phyloP scores from a whole-genome alignment of 2,329 filamentous ascomycete genomes.

The Aspergillus jensenii region DNA sequence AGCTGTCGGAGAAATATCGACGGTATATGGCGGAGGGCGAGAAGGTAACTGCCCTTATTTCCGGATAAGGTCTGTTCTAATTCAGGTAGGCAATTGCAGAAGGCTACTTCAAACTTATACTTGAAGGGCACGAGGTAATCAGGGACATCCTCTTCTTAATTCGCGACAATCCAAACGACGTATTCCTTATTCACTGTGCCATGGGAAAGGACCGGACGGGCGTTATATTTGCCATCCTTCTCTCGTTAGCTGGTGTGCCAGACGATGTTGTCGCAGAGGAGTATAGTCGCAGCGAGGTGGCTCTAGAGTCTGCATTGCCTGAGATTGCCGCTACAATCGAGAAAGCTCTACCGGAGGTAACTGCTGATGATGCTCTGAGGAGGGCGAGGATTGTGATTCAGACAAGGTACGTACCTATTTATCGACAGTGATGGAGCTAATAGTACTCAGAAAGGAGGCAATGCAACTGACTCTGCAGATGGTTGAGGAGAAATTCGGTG shows the following conservation, averaged over 20 bases:
- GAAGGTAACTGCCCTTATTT: background rate
- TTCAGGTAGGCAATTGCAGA: background rate
- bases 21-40: background rate
- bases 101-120: background rate
- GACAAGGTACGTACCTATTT: background rate
- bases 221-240: background rate
- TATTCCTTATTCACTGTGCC: background rate
- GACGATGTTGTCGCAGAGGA: background rate
- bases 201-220: constrained; percentile 8
- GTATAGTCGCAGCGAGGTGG: background rate
- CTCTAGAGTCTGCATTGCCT: background rate
- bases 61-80: background rate
- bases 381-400: background rate
- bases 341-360: background rate
- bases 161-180: background rate
- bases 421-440: background rate
- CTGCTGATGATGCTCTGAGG: background rate
- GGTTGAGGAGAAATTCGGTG: background rate
- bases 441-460: background rate
- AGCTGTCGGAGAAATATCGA: constrained; percentile 2
- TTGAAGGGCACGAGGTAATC: background rate
- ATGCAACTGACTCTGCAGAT: background rate
- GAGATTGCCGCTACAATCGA: background rate
- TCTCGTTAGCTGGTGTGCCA: background rate
- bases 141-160: background rate